Conservation (phyloP, 495 filamentous ascomycete species). For the Aspergillus baeticus region DNA sequence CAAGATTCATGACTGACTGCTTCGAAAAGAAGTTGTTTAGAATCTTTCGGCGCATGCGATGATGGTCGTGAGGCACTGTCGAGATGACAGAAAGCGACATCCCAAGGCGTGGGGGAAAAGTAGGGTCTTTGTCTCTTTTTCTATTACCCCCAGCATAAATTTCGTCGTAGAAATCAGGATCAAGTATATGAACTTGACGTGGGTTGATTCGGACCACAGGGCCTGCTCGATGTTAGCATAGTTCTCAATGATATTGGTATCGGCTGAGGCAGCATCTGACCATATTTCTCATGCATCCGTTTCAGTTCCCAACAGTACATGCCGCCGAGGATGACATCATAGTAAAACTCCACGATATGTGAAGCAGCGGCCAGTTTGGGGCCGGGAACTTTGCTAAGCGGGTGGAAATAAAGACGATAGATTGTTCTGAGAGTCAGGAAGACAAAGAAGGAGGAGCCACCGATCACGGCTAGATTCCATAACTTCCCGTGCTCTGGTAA, state of each 20-base stretch:
- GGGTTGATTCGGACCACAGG: background rate
- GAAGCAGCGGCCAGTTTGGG: background rate
- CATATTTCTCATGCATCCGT: conserved; percentile 1
- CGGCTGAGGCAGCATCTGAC: background rate
- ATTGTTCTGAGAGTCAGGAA: conserved; percentile 2
- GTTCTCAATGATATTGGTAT: background rate
- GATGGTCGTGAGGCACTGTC: background rate
- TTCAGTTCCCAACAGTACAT: background rate
- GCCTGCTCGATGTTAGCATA: background rate
- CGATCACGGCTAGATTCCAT: background rate
- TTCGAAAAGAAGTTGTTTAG: conserved; percentile 3
- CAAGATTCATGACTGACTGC: background rate
- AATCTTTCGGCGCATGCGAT: conserved; percentile 1
- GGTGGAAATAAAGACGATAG: conserved; percentile 4
- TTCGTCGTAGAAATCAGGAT: background rate
- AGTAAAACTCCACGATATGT: conserved; percentile 6
- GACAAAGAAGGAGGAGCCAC: background rate
- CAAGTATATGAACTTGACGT: background rate
- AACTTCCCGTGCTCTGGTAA: background rate
- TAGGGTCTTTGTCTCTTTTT: background rate
- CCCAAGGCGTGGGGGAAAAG: background rate
- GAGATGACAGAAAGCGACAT: conserved; percentile 2
- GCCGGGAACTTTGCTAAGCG: conserved; percentile 1
- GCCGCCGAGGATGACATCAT: conserved; percentile 1
- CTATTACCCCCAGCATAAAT: background rate